Evolutionary conservation across 495 filamentous ascomycete species (phyloP).

Genomic region (Talaromyces wortmannii): DNA sequence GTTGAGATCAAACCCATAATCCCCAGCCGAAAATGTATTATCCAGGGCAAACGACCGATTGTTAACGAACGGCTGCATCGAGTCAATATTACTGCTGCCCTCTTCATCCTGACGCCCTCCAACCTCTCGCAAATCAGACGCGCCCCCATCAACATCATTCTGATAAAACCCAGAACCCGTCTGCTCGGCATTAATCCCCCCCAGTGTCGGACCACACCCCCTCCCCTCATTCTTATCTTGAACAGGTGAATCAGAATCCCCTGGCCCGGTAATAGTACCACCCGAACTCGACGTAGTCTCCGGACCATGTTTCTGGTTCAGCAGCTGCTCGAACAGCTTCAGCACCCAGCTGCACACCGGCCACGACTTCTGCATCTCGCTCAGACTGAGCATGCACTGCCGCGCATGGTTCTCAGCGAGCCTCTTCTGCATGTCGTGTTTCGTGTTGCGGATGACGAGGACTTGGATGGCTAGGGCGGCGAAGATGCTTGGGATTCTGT

Average conservation of each 20-base stretch:
- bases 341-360: constrained; percentile 12
- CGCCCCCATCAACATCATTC: not conserved
- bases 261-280: not conserved
- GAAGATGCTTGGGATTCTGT: constrained; percentile 1
- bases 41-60: not conserved
- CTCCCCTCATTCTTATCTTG: not conserved
- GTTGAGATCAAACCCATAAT: not conserved
- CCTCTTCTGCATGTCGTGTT: not conserved
- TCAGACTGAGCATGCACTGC: constrained; percentile 12
- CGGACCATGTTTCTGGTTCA: not conserved
- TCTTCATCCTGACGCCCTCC: not conserved
- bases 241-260: not conserved
- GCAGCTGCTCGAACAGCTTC: not conserved
- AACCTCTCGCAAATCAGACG: not conserved
- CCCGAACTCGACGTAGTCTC: not conserved
- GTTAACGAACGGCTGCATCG: not conserved
- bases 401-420: constrained; percentile 14
- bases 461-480: constrained; percentile 1
- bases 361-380: constrained; percentile 12
- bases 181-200: not conserved
- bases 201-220: not conserved
- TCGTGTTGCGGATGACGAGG: not conserved
- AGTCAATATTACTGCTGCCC: not conserved
- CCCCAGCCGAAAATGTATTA: not conserved
- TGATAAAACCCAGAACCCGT: not conserved